These are phyloP conservation scores for Luzula sylvatica DNA, from an alignment of 176 grass and related monocot genomes.

Conservation along the genomic window DNA sequence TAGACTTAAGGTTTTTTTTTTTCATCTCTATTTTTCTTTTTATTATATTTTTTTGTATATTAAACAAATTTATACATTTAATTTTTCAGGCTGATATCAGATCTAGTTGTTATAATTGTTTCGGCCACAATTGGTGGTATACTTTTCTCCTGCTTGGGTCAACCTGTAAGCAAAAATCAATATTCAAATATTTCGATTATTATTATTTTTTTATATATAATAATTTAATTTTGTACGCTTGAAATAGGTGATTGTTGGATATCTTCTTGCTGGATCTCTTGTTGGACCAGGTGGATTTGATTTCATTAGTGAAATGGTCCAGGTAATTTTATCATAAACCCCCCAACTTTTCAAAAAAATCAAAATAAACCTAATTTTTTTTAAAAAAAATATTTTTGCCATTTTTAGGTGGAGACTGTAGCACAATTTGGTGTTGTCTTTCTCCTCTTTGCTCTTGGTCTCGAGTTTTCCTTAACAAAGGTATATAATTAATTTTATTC, in stretches of 20 bases:
- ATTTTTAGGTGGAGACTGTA: conserved; percentile 90
- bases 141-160: conserved; percentile 77
- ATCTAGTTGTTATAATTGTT: conserved; percentile 92
- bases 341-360: neutral
- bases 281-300: conserved; percentile 87
- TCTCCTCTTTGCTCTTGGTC: conserved; percentile 97
- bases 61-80: neutral
- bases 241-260: conserved; percentile 96
- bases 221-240: conserved; percentile 1
- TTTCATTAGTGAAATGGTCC: conserved; percentile 87
- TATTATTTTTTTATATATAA: too few relatives aligned
- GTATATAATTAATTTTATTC: conserved; percentile 24
- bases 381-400: neutral
- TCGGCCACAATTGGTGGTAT: conserved; percentile 90
- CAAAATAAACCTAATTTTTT: neutral
- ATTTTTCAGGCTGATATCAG: conserved; percentile 95
- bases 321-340: conserved; percentile 64
- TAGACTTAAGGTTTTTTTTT: conserved; percentile 59
- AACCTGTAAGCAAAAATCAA: conserved; percentile 49
- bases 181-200: too few relatives aligned
- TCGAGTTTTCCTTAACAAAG: conserved; percentile 94
- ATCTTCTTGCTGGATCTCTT: conserved; percentile 95
- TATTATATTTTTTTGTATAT: neutral
- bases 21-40: neutral
- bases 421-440: conserved; percentile 99